phyloP scores from a whole-genome alignment of 768 basidiomycete genomes.

The Kwoniella pini region DNA sequence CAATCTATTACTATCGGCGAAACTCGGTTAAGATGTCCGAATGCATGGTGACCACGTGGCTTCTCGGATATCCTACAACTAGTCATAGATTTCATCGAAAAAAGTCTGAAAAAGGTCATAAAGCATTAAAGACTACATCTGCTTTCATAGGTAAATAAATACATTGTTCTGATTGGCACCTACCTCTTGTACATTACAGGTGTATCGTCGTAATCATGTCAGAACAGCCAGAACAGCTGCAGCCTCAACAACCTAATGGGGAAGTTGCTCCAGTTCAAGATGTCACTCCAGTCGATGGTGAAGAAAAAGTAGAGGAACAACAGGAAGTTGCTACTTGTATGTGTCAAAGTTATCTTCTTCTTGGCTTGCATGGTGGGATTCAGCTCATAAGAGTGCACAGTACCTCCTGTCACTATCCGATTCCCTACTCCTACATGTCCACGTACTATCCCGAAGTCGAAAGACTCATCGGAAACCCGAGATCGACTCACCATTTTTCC shows the following conservation, averaged over 20 bases:
- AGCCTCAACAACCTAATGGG: slow-evolving; percentile 11
- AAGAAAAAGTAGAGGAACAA: slow-evolving; percentile 15
- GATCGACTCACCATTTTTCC: slow-evolving; percentile 42
- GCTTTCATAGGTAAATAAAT: neutral
- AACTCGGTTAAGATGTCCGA: slow-evolving; percentile 18
- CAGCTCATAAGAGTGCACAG: slow-evolving; percentile 13
- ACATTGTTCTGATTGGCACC: neutral
- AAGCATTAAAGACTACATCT: neutral
- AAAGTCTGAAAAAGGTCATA: slow-evolving; percentile 18
- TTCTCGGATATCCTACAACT: slow-evolving; percentile 1
- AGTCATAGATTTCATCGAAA: slow-evolving; percentile 9
- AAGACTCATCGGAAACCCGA: slow-evolving; percentile 15
- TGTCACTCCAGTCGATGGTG: slow-evolving; percentile 18
- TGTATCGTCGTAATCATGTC: slow-evolving; percentile 4
- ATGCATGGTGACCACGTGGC: slow-evolving; percentile 5
- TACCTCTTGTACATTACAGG: slow-evolving; percentile 1
- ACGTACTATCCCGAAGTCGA: slow-evolving; percentile 41
- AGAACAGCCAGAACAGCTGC: slow-evolving; percentile 10
- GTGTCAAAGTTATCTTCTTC: neutral
- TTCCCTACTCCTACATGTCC: slow-evolving; percentile 42
- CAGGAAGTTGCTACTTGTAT: slow-evolving; percentile 7
- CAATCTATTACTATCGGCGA: slow-evolving; percentile 1
- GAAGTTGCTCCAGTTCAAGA: slow-evolving; percentile 6
- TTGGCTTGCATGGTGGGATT: neutral
- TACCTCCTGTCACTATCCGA: slow-evolving; percentile 46